Percentiles rank a stretch among this genome's conserved stretches.
Conservation (phyloP, 2,329 filamentous ascomycete species). For the Fusarium sp. region DNA sequence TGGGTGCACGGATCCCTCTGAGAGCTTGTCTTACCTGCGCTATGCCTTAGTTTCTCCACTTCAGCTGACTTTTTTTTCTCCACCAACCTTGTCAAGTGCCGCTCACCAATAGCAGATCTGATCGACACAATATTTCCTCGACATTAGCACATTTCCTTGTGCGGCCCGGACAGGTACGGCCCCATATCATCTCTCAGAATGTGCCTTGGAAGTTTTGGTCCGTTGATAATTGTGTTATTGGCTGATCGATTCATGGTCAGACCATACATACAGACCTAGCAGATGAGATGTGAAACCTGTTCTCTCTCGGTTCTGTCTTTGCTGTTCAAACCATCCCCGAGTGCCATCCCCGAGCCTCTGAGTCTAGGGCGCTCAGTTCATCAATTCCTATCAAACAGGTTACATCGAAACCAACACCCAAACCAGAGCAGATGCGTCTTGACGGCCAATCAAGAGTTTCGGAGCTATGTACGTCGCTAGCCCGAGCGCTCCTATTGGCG, state of each 20-base stretch:
- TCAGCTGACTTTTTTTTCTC: conserved; percentile 16
- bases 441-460: background rate
- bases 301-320: background rate
- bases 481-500: background rate
- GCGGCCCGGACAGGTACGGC: conserved; percentile 8
- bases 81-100: conserved; percentile 28
- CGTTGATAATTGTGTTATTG: background rate
- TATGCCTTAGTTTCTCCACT: conserved; percentile 35
- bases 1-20: conserved; percentile 30
- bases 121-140: conserved; percentile 12
- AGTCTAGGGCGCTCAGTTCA: background rate
- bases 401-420: too few relatives aligned
- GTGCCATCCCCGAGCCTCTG: background rate
- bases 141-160: conserved; percentile 4
- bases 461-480: background rate
- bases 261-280: background rate
- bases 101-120: conserved; percentile 17
- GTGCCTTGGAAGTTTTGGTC: background rate
- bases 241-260: background rate
- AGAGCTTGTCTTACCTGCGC: conserved; percentile 13
- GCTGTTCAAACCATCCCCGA: background rate
- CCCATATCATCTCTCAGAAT: background rate
- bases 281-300: background rate
- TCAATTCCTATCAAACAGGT: too few relatives aligned
- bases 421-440: background rate